phyloP scores from a whole-genome alignment of 2,329 filamentous ascomycete species.

The Epichloe hybrida region DNA sequence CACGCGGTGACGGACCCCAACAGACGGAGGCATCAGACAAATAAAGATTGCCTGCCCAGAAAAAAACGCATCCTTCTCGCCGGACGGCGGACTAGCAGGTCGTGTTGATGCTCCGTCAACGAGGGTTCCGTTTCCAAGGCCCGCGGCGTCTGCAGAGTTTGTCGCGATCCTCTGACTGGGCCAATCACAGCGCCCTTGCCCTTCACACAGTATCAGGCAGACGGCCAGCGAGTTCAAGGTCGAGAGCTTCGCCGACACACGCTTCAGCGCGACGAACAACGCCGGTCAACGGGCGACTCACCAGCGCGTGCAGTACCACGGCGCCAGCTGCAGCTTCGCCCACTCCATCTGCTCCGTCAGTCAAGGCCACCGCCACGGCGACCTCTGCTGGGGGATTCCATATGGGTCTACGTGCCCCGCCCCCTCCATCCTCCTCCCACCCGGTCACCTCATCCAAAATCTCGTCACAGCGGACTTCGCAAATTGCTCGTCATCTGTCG shows the following conservation, averaged over 20 bases:
- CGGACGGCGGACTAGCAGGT: not conserved
- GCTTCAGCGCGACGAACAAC: not conserved
- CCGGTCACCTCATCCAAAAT: conserved; percentile 24
- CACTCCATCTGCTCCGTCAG: not conserved
- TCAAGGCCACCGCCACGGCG: not conserved
- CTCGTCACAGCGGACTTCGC: conserved; percentile 36
- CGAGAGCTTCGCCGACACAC: not conserved
- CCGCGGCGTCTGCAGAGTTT: conserved; percentile 7
- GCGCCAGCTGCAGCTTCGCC: not conserved
- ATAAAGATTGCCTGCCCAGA: not conserved
- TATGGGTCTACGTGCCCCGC: conserved; percentile 22
- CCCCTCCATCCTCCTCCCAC: conserved; percentile 22
- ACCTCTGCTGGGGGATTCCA: conserved; percentile 1
- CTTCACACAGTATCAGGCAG: not conserved
- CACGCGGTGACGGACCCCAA: too few species aligned
- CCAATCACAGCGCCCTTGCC: conserved; percentile 6
- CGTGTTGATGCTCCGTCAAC: conserved; percentile 2
- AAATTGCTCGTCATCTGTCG: conserved; percentile 42
- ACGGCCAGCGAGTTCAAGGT: not conserved
- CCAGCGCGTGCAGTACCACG: not conserved
- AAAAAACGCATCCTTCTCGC: not conserved
- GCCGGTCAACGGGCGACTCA: not conserved
- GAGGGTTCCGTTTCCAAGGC: conserved; percentile 1
- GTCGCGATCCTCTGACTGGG: not conserved
- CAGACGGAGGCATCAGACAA: too few species aligned